These are phyloP conservation scores for Rhinocladiella similis DNA, from an alignment of 2,329 filamentous ascomycete species.

Conservation along the genomic window DNA sequence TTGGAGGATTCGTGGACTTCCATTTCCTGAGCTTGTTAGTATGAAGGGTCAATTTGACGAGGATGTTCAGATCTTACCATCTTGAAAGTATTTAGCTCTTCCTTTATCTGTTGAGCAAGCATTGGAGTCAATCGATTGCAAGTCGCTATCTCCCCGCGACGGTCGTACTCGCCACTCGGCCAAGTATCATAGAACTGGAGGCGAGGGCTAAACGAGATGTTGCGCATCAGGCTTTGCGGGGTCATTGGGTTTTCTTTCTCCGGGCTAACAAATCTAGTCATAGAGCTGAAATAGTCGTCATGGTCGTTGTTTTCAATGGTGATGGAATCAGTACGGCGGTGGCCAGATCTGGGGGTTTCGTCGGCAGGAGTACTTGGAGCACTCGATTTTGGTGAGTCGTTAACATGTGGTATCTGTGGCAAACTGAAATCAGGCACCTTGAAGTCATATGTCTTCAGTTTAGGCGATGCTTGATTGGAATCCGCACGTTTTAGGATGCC, in stretches of 20 bases:
- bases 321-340: constrained; percentile 68
- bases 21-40: constrained; percentile 77
- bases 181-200: constrained; percentile 96
- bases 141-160: constrained; percentile 91
- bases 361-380: constrained; percentile 86
- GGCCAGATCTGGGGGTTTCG: constrained; percentile 54
- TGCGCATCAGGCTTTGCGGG: constrained; percentile 66
- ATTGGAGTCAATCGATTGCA: constrained; percentile 97
- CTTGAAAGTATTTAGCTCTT: constrained; percentile 98
- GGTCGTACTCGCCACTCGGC: constrained; percentile 93
- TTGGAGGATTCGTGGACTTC: constrained; percentile 98
- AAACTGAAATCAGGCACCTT: constrained; percentile 57
- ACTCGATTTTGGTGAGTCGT: constrained; percentile 80
- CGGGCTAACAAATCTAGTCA: constrained; percentile 64
- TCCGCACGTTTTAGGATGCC: constrained; percentile 85
- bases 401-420: constrained; percentile 62
- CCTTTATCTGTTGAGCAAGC: constrained; percentile 98
- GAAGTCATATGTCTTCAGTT: constrained; percentile 61
- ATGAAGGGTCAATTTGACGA: constrained; percentile 3
- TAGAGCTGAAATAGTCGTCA: constrained; percentile 85
- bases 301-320: constrained; percentile 83
- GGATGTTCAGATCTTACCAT: constrained; percentile 67
- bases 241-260: constrained; percentile 81
- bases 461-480: constrained; percentile 68
- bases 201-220: constrained; percentile 79